A percentile compares a stretch with the other conserved stretches of the same genome.
phyloP scores from a whole-genome alignment of 768 basidiomycete species.

The Xerocomellus chrysenteron region DNA sequence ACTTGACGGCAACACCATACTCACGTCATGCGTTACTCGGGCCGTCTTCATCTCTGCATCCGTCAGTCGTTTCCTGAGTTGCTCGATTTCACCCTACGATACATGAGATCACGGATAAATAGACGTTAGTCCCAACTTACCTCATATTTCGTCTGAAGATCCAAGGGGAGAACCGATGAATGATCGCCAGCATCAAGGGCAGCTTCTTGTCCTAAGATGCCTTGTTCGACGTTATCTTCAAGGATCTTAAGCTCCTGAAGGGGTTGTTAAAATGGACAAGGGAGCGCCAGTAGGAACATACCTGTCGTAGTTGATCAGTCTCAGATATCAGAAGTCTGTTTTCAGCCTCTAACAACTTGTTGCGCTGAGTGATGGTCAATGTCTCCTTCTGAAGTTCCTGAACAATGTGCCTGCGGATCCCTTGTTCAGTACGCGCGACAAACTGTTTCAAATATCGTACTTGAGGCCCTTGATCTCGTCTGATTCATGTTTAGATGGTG shows the following conservation, averaged over 20 bases:
- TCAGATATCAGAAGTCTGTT: slow-evolving; percentile 62
- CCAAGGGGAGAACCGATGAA: slow-evolving; percentile 18
- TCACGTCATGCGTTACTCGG: slow-evolving; percentile 64
- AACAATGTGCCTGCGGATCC: slow-evolving; percentile 66
- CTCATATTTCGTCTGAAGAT: slow-evolving; percentile 52
- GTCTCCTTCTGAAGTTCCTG: slow-evolving; percentile 88
- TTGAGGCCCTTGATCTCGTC: slow-evolving; percentile 82
- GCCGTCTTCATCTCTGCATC: slow-evolving; percentile 78
- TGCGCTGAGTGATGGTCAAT: slow-evolving; percentile 54
- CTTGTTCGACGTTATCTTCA: slow-evolving; percentile 72
- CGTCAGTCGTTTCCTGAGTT: slow-evolving; percentile 63
- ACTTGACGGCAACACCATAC: slow-evolving; percentile 21
- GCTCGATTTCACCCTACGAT: slow-evolving; percentile 61
- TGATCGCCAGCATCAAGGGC: slow-evolving; percentile 27
- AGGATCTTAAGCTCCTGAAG: slow-evolving; percentile 70
- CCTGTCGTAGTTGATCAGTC: slow-evolving; percentile 70
- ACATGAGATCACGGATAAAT: background rate
- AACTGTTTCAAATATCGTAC: slow-evolving; percentile 36
- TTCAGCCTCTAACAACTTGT: slow-evolving; percentile 73
- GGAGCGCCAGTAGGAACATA: slow-evolving; percentile 21
- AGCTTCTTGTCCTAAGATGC: slow-evolving; percentile 51
- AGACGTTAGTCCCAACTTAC: slow-evolving; percentile 32
- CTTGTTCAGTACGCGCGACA: background rate
- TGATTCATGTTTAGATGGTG: slow-evolving; percentile 51
- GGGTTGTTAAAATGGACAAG: background rate